Evolutionary conservation across 2,329 filamentous ascomycete genomes (phyloP).

Genomic region (Aspergillus bombycis): DNA sequence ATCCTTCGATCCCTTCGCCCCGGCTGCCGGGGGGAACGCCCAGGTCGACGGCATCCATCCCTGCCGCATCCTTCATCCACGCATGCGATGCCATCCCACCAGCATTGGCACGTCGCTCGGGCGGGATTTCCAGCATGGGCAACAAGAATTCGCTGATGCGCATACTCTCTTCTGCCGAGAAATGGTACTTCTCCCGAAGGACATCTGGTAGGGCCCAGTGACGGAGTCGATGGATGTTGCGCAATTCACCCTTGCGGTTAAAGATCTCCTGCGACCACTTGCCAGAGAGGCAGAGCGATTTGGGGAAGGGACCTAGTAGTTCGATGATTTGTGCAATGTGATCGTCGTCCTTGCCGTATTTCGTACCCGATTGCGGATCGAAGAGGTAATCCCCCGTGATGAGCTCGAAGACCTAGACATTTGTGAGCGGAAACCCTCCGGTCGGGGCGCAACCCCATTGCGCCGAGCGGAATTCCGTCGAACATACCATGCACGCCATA

Average conservation of each 20-base stretch:
- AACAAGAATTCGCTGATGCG: constrained; percentile 79
- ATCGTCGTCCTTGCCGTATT: constrained; percentile 99
- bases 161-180: constrained; percentile 78
- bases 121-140: constrained; percentile 88
- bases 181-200: constrained; percentile 94
- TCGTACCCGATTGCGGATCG: constrained; percentile 95
- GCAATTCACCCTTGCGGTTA: constrained; percentile 93
- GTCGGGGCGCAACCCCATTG: background rate
- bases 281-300: constrained; percentile 84
- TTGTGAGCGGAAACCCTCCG: background rate
- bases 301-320: constrained; percentile 88
- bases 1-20: constrained; percentile 92
- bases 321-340: constrained; percentile 99
- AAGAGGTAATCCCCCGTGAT: constrained; percentile 99
- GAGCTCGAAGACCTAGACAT: constrained; percentile 77
- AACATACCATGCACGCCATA: constrained; percentile 94
- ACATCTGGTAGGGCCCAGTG: constrained; percentile 96
- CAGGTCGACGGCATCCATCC: constrained; percentile 81
- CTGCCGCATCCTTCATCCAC: constrained; percentile 82
- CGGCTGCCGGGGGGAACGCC: constrained; percentile 77
- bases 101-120: constrained; percentile 88
- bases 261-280: constrained; percentile 99
- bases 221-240: constrained; percentile 93
- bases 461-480: background rate
- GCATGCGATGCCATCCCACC: constrained; percentile 88